phyloP scores from a whole-genome alignment of 345 rosid genomes.

The Eucalyptus cloeziana region DNA sequence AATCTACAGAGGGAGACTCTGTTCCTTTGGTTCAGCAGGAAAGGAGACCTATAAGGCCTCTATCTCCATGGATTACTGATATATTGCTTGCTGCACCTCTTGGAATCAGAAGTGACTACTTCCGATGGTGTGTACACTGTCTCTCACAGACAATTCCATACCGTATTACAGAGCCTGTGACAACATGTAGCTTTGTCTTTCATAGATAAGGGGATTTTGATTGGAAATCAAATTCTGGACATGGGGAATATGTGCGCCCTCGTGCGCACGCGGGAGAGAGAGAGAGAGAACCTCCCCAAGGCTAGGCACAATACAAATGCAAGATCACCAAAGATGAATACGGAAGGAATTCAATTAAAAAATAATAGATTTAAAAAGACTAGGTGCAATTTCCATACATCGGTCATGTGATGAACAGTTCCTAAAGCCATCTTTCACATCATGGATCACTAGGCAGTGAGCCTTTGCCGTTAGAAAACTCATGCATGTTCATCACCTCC shows the following conservation, averaged over 20 bases:
- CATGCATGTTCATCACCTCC: not conserved
- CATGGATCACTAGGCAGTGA: not conserved
- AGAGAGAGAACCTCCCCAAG: not conserved
- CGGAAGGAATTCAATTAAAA: not conserved
- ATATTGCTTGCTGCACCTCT: slow-evolving; percentile 90
- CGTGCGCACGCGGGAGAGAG: not conserved
- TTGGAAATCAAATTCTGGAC: not conserved
- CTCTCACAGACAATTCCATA: not conserved
- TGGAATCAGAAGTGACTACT: slow-evolving; percentile 92
- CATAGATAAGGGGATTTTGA: not conserved
- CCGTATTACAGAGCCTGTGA: not conserved
- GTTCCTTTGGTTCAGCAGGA: slow-evolving; percentile 48
- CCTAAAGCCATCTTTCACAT: not conserved
- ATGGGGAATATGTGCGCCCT: not conserved
- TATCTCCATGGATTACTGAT: slow-evolving; percentile 96
- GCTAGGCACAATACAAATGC: not conserved
- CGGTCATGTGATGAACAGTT: not conserved
- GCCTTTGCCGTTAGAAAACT: not conserved
- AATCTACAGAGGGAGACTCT: slow-evolving; percentile 1
- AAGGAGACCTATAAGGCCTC: slow-evolving; percentile 85
- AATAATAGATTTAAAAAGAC: not conserved
- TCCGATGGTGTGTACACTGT: slow-evolving; percentile 66
- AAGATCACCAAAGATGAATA: not conserved
- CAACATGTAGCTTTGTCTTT: not conserved
- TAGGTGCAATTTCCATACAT: not conserved